phyloP scores from a whole-genome alignment of 176 grass and related monocot genomes.

The Aegilops umbellulata region DNA sequence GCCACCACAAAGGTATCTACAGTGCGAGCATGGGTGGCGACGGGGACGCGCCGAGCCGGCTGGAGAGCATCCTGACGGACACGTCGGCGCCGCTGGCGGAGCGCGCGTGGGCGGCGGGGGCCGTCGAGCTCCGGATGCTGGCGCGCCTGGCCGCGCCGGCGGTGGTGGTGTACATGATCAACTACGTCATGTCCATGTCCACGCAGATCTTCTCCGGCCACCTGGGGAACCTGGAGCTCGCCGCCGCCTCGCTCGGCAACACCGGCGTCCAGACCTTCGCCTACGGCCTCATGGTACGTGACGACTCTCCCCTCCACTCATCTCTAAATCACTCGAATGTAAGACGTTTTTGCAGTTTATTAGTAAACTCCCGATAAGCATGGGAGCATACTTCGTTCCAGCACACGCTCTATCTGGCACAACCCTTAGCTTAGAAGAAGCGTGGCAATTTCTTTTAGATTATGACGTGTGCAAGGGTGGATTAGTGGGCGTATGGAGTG shows the following conservation, averaged over 20 bases:
- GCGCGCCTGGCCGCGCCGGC: conserved; percentile 53
- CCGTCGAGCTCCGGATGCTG: conserved; percentile 35
- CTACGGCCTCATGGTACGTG: conserved; percentile 63
- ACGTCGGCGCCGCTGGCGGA: background rate
- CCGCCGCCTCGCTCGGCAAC: conserved; percentile 66
- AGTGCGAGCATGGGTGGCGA: background rate
- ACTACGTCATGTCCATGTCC: conserved; percentile 66
- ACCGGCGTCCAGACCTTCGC: conserved; percentile 70
- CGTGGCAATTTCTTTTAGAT: too few species aligned
- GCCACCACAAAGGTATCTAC: too few species aligned
- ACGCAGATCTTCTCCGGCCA: conserved; percentile 69
- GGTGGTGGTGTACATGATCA: conserved; percentile 59
- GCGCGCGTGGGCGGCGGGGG: conserved; percentile 19
- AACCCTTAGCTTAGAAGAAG: too few species aligned
- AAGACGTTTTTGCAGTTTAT: too few species aligned
- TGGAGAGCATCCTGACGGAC: conserved; percentile 50
- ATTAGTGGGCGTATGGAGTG: too few species aligned
- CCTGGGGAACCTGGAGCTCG: conserved; percentile 59
- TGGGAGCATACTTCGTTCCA: too few species aligned
- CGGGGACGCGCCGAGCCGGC: background rate
- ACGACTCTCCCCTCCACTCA: too few species aligned
- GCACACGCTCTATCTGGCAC: too few species aligned
- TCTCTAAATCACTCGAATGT: too few species aligned
- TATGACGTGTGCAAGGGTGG: too few species aligned
- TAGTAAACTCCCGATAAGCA: too few species aligned